A percentile compares a stretch with the other conserved stretches of the same genome.
Conservation (phyloP, 2,329 filamentous ascomycete genomes). For the Cladosporium sphaerospermum region DNA sequence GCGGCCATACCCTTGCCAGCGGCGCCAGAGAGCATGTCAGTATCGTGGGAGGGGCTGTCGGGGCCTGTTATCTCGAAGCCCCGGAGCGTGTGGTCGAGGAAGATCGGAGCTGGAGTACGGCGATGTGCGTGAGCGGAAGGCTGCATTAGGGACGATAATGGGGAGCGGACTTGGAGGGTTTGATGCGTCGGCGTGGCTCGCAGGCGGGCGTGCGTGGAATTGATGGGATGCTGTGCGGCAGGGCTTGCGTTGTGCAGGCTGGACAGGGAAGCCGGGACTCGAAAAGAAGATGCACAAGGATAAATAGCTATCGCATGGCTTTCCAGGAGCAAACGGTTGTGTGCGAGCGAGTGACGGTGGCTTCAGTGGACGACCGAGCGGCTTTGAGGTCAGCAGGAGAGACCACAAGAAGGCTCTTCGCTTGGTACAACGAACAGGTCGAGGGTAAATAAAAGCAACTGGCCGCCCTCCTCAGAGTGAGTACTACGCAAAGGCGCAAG, state of each 20-base stretch:
- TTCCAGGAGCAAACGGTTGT: slow-evolving; percentile 1
- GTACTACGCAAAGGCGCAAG: slow-evolving; percentile 25
- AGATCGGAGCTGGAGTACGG: slow-evolving; percentile 23
- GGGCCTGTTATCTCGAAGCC: slow-evolving; percentile 24
- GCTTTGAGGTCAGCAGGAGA: slow-evolving; percentile 10
- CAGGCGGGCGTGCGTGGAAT: slow-evolving; percentile 1
- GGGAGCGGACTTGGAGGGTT: background rate
- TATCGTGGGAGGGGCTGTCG: slow-evolving; percentile 23
- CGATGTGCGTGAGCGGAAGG: slow-evolving; percentile 25
- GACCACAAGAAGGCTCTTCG: slow-evolving; percentile 15
- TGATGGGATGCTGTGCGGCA: slow-evolving; percentile 2
- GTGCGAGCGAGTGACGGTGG: slow-evolving; percentile 13
- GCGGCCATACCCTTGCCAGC: slow-evolving; percentile 17
- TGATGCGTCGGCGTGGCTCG: slow-evolving; percentile 4
- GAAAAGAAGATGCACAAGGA: background rate
- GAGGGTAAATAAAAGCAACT: slow-evolving; percentile 16
- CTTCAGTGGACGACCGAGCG: slow-evolving; percentile 13
- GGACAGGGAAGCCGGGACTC: background rate
- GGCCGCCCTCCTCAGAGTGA: slow-evolving; percentile 8
- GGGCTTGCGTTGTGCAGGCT: slow-evolving; percentile 1
- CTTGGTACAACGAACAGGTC: slow-evolving; percentile 16
- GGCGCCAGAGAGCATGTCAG: slow-evolving; percentile 22
- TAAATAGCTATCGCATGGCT: background rate
- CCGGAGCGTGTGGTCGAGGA: slow-evolving; percentile 32
- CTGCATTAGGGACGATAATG: slow-evolving; percentile 29